Base-by-base conservation (phyloP, 352 stramenopile genomes). In the Pythium grandisporangium region DNA sequence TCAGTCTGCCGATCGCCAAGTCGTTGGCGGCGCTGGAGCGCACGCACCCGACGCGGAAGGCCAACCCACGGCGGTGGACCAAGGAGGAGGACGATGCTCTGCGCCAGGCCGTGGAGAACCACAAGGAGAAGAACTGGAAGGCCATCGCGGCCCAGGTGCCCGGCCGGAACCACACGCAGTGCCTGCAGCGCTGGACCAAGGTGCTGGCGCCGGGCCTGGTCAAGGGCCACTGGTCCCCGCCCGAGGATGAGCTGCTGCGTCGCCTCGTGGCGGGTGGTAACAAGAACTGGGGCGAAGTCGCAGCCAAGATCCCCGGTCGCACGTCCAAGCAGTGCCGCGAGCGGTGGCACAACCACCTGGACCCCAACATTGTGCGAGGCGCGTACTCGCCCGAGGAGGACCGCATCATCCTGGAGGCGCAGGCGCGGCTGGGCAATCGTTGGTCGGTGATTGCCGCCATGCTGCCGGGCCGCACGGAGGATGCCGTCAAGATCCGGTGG, bases 401-500 rank as follows among this genome's bases (percentile, higher is more conserved):
- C 53, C 75, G 79, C 13, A 73, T 95, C 39, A 91, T 96, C 29
- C 40, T 92, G 4, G 72, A 91, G 37, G 76, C 89, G 12, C 84
- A 96, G 51, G 65, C 78, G 34, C 63, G 69, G 11, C 63, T 93
- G 36, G 86, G 86, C 40, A 95, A 94, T 40, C 78, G 81, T 23
- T 96, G 86, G 86, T 95, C 85, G 3, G 73, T 91, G 12, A 95
- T 96, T 39, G 86, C 86, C 1, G 73, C 76, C 17, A 86, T 91
- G 66, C 62, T 96, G 20, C 75, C 76, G 0, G 86, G 86, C 2
- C 68, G 86, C 29, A 95, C 83, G 0, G 85, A 96, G 50, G 91
- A 96, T 47, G 76, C 78, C 11, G 79, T 96, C 45, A 96, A 96
- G 77, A 96, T 95, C 58, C 77, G 82, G 32, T 96, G 84, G 84